Evolutionary conservation across 768 basidiomycete genomes (phyloP), one percentile per base, ranked within the genome.

Genomic region (Lactifluus volemus): DNA sequence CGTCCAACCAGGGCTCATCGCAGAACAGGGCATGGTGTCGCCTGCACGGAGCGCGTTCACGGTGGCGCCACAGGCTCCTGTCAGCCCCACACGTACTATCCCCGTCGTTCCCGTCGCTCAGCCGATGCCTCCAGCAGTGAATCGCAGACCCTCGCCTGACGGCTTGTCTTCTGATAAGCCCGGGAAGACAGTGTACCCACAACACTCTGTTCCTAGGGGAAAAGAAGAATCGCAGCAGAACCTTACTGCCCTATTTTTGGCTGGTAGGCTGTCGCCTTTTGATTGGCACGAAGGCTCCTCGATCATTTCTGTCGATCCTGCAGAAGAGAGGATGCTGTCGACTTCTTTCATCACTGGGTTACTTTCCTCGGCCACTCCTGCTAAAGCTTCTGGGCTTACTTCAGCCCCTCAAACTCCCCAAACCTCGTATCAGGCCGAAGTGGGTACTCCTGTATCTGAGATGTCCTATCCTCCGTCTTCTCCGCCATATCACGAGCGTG

Each of bases 221-320:
- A 5, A 32, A 25, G n/a, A 32, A 34, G 45, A 17, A 32, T 55
- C 60, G 52, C 49, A 25, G 12, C 6, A 38, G 10, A 52, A 50
- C 55, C 48, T 36, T 15, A 32, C 42, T 17, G 34, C 56, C 15
- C 4, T 41, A 34, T 8, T 25, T 10, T 9, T 30, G 32, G 39
- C 17, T 15, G 42, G 53, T n/a, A 63, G 47, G 19, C 21, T 64
- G 25, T 66, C 81, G 14, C 75, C 80, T 4, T 72, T 78, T 65
- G 81, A 82, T 67, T 84, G 84, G 82, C 79, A 83, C 61, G 84
- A 85, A 67, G 84, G 80, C 2, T 78, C 81, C 17, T 83, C 82
- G 12, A 78, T 75, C 61, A 80, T 85, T 57, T 78, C 77, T 53
- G 75, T 80, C 53, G 82, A 82, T 70, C 76, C 78, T n/a, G 70